These are phyloP conservation scores for Chalciporus sphaerocephalus DNA, from an alignment of 768 basidiomycete genomes.

Conservation along the genomic window DNA sequence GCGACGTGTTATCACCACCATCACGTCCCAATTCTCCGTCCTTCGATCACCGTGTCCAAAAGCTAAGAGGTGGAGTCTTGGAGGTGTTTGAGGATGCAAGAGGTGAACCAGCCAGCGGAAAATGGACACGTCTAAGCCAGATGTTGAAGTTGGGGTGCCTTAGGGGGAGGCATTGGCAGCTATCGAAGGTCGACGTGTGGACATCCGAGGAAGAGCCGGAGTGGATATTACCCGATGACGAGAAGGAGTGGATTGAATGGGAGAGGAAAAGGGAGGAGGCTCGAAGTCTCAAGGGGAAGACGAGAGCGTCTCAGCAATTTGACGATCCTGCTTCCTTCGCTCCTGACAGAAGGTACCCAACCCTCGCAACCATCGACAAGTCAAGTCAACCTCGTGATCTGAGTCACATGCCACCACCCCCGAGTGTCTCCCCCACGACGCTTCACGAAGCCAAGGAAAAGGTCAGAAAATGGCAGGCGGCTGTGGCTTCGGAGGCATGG, in stretches of 20 bases:
- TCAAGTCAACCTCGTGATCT: neutral
- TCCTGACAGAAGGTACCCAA: slow-evolving; percentile 5
- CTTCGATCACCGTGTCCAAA: slow-evolving; percentile 27
- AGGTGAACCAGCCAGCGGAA: slow-evolving; percentile 40
- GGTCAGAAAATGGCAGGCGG: slow-evolving; percentile 35
- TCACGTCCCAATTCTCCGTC: slow-evolving; percentile 34
- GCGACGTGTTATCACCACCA: slow-evolving; percentile 32
- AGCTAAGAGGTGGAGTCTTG: slow-evolving; percentile 32
- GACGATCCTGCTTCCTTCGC: neutral
- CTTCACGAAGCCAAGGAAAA: slow-evolving; percentile 32
- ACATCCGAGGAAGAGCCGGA: slow-evolving; percentile 23
- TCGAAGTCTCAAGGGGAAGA: slow-evolving; percentile 16
- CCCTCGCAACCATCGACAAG: neutral
- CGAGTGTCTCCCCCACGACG: slow-evolving; percentile 23
- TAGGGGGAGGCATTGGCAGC: slow-evolving; percentile 32
- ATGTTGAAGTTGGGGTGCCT: slow-evolving; percentile 40
- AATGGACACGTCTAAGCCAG: slow-evolving; percentile 43
- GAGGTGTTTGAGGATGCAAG: slow-evolving; percentile 34
- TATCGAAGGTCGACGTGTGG: slow-evolving; percentile 19
- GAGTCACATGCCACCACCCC: slow-evolving; percentile 4
- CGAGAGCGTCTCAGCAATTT: slow-evolving; percentile 9
- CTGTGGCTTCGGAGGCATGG: slow-evolving; percentile 21
- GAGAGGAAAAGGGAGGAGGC: slow-evolving; percentile 32
- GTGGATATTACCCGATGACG: slow-evolving; percentile 42
- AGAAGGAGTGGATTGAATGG: slow-evolving; percentile 47